phyloP scores from a whole-genome alignment of 768 basidiomycete genomes.

The Mycena leptocephala region DNA sequence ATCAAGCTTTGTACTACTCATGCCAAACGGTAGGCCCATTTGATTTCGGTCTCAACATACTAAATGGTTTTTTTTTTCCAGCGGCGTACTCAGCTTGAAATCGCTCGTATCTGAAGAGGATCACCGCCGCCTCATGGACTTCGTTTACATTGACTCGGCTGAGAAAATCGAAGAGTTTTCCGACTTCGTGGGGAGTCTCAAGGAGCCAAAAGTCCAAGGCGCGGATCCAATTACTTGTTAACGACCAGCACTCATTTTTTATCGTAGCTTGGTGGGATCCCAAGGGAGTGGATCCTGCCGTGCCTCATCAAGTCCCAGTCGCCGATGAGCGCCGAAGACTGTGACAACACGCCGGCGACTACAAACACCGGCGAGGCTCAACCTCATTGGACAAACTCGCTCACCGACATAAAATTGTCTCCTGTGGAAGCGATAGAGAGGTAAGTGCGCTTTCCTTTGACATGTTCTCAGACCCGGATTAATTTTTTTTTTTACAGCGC shows the following conservation, averaged over 20 bases:
- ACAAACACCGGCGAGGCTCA: background rate
- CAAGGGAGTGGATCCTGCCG: background rate
- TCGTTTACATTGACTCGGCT: background rate
- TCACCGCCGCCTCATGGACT: background rate
- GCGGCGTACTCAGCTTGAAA: background rate
- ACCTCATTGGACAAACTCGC: background rate
- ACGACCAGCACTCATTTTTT: background rate
- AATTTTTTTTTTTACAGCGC: background rate
- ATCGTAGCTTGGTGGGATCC: background rate
- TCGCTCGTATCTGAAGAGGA: background rate
- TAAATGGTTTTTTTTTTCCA: no score
- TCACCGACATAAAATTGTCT: background rate
- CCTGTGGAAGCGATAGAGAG: slow-evolving; percentile 2
- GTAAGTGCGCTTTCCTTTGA: background rate
- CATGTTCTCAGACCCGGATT: background rate
- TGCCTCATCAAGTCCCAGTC: slow-evolving; percentile 5
- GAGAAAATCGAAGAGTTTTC: background rate
- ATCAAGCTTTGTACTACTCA: no score
- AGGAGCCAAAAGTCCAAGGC: background rate
- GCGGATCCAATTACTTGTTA: background rate
- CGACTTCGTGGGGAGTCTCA: background rate
- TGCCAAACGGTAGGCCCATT: no score
- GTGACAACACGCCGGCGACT: background rate
- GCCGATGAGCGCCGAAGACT: background rate
- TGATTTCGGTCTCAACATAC: no score